A percentile compares a stretch with the other conserved stretches of the same genome.
Conservation (phyloP, 192 early-diverging fungal genomes). For the Backusella tarrabulga region DNA sequence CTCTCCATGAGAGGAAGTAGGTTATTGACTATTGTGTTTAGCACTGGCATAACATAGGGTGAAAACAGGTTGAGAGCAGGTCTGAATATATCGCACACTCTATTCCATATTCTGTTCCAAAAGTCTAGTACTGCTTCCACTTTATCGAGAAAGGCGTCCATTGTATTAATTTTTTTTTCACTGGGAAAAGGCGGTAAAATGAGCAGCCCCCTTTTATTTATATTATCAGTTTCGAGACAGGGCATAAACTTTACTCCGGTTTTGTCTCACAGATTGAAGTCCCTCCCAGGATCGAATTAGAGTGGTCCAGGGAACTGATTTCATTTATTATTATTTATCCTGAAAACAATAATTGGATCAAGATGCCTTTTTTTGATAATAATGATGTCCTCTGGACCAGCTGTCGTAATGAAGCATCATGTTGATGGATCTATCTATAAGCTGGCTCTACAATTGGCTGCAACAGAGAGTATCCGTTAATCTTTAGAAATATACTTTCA, state of each 20-base stretch:
- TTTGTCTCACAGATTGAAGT: neutral
- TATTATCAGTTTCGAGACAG: too few species aligned
- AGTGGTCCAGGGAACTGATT: neutral
- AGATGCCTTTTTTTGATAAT: too few species aligned
- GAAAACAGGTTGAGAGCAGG: neutral
- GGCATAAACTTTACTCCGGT: neutral
- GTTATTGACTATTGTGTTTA: neutral
- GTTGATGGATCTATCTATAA: too few species aligned
- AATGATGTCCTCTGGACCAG: too few species aligned
- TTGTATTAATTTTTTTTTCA: neutral
- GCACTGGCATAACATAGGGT: neutral
- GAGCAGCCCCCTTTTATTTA: neutral
- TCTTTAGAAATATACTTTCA: too few species aligned
- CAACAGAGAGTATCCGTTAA: too few species aligned
- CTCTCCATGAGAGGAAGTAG: neutral
- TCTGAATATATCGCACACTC: neutral
- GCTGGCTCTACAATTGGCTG: too few species aligned
- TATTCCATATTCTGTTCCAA: neutral
- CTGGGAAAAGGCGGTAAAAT: neutral
- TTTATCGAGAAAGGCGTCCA: slow-evolving; percentile 13
- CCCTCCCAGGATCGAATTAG: neutral
- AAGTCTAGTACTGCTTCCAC: slow-evolving; percentile 2
- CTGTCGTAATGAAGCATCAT: too few species aligned
- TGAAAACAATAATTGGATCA: too few species aligned
- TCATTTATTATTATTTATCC: neutral